Conservation (phyloP, 1,139 yeast genomes). For the Scheffersomyces insectosa region DNA sequence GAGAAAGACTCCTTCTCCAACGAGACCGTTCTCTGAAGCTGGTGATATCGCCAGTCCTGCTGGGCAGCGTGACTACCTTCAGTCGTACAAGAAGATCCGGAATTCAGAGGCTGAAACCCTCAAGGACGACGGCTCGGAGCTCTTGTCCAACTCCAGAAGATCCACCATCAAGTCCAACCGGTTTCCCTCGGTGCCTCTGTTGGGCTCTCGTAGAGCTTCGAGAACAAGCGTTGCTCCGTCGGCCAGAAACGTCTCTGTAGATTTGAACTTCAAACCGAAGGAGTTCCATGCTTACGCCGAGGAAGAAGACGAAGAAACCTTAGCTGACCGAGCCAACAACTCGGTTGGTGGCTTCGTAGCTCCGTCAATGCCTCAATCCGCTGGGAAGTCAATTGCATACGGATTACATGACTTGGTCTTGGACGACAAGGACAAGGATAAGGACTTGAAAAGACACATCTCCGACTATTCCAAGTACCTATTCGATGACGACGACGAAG, state of each 20-base stretch:
- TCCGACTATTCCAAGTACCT: conserved; percentile 37
- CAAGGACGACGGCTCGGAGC: conserved; percentile 17
- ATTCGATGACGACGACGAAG: conserved; percentile 26
- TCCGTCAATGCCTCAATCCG: not conserved
- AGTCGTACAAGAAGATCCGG: conserved; percentile 4
- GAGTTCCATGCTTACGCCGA: conserved; percentile 11
- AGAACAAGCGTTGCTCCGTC: conserved; percentile 4
- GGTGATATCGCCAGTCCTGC: not conserved
- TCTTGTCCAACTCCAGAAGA: conserved; percentile 32
- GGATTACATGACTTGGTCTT: conserved; percentile 17
- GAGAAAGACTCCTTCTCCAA: not conserved
- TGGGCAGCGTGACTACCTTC: conserved; percentile 3
- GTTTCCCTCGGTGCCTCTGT: conserved; percentile 39
- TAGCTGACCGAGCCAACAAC: not conserved
- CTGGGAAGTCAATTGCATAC: conserved; percentile 10
- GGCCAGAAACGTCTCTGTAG: conserved; percentile 26
- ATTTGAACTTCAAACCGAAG: conserved; percentile 26
- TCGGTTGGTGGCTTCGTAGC: too few relatives aligned
- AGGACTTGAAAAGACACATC: conserved; percentile 23
- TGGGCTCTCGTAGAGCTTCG: conserved; percentile 5
- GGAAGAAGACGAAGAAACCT: conserved; percentile 9
- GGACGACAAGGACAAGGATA: conserved; percentile 5
- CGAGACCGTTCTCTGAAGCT: not conserved
- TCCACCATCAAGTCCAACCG: conserved; percentile 38
- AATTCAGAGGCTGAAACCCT: conserved; percentile 2